Base-by-base conservation (phyloP, 108 stramenopile species). In the Cylindrotheca closterium region DNA sequence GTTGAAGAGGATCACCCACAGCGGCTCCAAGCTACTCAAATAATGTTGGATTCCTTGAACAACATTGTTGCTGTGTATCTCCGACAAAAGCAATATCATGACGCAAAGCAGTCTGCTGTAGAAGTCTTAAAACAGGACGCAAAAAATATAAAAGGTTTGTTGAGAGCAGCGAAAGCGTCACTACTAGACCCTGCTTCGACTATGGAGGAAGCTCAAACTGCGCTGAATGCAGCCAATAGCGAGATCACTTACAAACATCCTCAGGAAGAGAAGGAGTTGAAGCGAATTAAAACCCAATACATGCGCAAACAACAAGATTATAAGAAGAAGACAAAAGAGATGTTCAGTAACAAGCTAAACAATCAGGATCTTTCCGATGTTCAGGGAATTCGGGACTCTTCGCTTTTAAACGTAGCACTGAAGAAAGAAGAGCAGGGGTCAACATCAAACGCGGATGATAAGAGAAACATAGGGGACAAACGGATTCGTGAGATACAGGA, bases 21-120 rank as follows among this genome's bases (percentile, higher is more conserved):
- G 46, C 54, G 55, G n/a, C 22, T 34, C 46, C 63, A 71, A 67
- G 22, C 34, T 19, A 12, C 27, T 57, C 48, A 74, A 52, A 34
- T 82, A 12, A 26, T 77, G 49, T 1, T 82, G 55, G 84, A 85
- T 71, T 82, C 69, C 56, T 48, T 81, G 4, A 82, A 82, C 45
- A 85, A 85, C 42, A 71, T 79, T 5, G 67, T 71, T 3, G 80
- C 80, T 1, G 78, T 85, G 2, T 53, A 77, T 50, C 47, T 81
- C 19, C 24, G 58, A 47, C 71, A 73, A 45, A 79, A 77, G 45
- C 61, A 79, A 23, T 85, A 79, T 52, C 68, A 69, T 30, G 63
- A 67, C 21, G 78, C 84, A 15, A 85, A 85, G 51, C 50, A 61
- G 32, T 52, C 80, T 10, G 80, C 84, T 0, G 65, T 76, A 4